Percentiles rank a stretch among this genome's conserved stretches.
Conservation (phyloP, 1,284 basidiomycete species). For the Leccinum subspadiceum region DNA sequence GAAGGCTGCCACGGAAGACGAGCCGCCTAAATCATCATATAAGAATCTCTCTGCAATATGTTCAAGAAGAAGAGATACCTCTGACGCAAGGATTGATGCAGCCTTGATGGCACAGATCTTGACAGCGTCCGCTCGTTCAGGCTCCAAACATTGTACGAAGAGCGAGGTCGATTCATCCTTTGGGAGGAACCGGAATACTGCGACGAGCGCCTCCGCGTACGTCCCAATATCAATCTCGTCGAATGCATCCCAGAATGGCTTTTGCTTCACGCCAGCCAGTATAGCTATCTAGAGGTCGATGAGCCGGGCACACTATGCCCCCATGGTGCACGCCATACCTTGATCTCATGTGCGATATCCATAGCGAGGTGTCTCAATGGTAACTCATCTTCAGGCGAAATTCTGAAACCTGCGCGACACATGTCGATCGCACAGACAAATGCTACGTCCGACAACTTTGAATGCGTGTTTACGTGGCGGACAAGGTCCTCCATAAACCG, state of each 20-base stretch:
- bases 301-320: not conserved
- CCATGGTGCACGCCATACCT: slow-evolving; percentile 42
- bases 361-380: slow-evolving; percentile 67
- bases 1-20: slow-evolving; percentile 60
- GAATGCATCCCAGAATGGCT: slow-evolving; percentile 66
- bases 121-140: slow-evolving; percentile 75
- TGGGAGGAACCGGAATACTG: slow-evolving; percentile 69
- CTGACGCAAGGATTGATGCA: slow-evolving; percentile 32
- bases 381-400: slow-evolving; percentile 64
- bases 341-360: slow-evolving; percentile 78
- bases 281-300: slow-evolving; percentile 41
- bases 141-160: slow-evolving; percentile 64
- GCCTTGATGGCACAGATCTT: slow-evolving; percentile 79
- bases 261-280: slow-evolving; percentile 47
- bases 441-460: slow-evolving; percentile 62
- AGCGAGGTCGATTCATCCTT: slow-evolving; percentile 57
- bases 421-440: slow-evolving; percentile 80
- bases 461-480: slow-evolving; percentile 47
- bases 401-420: slow-evolving; percentile 74
- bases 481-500: slow-evolving; percentile 59
- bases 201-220: slow-evolving; percentile 72
- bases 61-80: slow-evolving; percentile 25
- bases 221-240: slow-evolving; percentile 81
- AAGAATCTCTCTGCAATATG: slow-evolving; percentile 4
- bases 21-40: slow-evolving; percentile 39